phyloP scores from a whole-genome alignment of 75 land plant genomes.

The Cupressus sempervirens region DNA sequence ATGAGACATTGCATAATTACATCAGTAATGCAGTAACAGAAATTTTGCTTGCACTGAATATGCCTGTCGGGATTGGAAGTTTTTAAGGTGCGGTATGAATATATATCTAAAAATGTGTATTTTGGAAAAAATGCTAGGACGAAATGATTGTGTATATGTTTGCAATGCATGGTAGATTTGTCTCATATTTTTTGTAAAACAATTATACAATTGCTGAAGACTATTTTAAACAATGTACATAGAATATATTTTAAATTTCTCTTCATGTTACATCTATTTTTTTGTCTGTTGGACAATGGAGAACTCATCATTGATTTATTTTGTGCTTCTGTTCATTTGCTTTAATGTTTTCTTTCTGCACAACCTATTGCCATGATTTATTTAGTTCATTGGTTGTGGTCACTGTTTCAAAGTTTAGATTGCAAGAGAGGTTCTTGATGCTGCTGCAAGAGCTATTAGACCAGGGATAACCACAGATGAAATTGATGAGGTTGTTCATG shows the following conservation, averaged over 20 bases:
- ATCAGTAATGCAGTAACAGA: background rate
- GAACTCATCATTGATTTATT: background rate
- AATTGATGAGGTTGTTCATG: slow-evolving; percentile 89
- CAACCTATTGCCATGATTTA: background rate
- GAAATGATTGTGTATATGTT: background rate
- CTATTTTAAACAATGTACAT: background rate
- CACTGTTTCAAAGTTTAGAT: slow-evolving; percentile 40
- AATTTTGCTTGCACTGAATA: background rate
- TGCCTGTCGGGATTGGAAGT: background rate
- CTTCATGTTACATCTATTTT: background rate
- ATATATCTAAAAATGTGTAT: background rate
- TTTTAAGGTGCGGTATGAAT: background rate
- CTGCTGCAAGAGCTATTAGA: slow-evolving; percentile 78
- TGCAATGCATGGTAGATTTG: background rate
- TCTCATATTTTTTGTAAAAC: background rate
- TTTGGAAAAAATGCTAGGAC: background rate
- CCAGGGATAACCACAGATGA: slow-evolving; percentile 99
- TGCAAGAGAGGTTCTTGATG: slow-evolving; percentile 92
- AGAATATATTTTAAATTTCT: background rate
- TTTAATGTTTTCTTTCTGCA: slow-evolving; percentile 1
- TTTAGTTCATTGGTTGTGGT: background rate
- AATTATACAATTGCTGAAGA: background rate
- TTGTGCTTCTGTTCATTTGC: background rate
- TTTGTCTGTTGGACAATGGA: background rate
- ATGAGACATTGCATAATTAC: background rate